A percentile compares a stretch with the other conserved stretches of the same genome.
Evolutionary conservation across 148 eudicot species (phyloP).

Genomic region (Vaccinium darrowii): DNA sequence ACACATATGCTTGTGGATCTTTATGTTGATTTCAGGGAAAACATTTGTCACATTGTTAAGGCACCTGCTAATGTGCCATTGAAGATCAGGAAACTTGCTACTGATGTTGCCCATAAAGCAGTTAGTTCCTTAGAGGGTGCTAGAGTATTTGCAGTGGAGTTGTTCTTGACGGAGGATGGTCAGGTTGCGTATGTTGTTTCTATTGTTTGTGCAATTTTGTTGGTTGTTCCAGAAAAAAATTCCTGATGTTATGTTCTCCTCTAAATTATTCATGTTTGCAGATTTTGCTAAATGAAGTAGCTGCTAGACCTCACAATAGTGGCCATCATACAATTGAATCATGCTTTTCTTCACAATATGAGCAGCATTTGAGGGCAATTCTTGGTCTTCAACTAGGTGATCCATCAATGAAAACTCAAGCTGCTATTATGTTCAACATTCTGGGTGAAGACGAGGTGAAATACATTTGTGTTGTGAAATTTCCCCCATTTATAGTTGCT

Average conservation of each 20-base stretch:
- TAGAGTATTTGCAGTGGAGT: slow-evolving; percentile 88
- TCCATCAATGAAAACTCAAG: slow-evolving; percentile 90
- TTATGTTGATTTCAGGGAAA: not conserved
- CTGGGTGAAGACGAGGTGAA: slow-evolving; percentile 96
- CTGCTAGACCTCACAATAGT: slow-evolving; percentile 85
- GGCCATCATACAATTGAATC: slow-evolving; percentile 98
- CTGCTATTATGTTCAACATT: slow-evolving; percentile 90
- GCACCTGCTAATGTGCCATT: slow-evolving; percentile 85
- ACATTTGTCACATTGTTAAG: slow-evolving; percentile 31
- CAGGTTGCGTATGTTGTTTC: slow-evolving; percentile 46
- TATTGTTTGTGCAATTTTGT: not conserved
- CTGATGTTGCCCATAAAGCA: slow-evolving; percentile 74
- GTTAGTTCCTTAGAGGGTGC: slow-evolving; percentile 97
- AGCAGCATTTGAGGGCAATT: slow-evolving; percentile 93
- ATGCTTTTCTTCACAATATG: slow-evolving; percentile 88
- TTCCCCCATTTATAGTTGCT: not conserved
- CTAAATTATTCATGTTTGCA: slow-evolving; percentile 24
- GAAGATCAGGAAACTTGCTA: slow-evolving; percentile 75
- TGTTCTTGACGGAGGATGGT: slow-evolving; percentile 81
- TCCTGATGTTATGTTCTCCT: not conserved
- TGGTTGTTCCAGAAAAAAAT: not conserved
- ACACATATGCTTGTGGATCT: not conserved
- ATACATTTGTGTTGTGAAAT: not conserved
- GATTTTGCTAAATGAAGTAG: slow-evolving; percentile 46
- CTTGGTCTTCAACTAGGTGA: slow-evolving; percentile 95